Percentiles rank a stretch among this genome's conserved stretches.
phyloP scores from a whole-genome alignment of 371 early-diverging fungal genomes.

The Syncephalastrum contaminatum region DNA sequence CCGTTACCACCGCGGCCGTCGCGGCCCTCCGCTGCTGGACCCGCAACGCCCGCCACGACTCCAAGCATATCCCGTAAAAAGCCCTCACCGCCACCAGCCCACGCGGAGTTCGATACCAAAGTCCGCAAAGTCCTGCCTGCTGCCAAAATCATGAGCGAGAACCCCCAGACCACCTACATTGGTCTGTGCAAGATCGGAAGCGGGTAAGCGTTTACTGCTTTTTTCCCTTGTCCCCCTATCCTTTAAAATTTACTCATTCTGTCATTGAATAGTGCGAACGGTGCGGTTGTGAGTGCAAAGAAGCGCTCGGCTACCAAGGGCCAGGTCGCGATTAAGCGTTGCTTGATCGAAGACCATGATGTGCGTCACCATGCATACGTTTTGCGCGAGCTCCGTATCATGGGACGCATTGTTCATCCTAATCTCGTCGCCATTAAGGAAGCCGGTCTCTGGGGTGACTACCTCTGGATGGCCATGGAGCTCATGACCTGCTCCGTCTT shows the following conservation, averaged over 20 bases:
- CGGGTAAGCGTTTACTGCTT: slow-evolving; percentile 26
- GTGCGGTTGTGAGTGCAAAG: slow-evolving; percentile 30
- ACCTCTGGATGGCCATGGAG: slow-evolving; percentile 56
- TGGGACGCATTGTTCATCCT: slow-evolving; percentile 42
- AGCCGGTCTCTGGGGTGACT: slow-evolving; percentile 42
- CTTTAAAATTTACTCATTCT: slow-evolving; percentile 4
- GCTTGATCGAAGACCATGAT: slow-evolving; percentile 49
- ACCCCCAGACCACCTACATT: slow-evolving; percentile 39
- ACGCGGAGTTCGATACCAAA: slow-evolving; percentile 45
- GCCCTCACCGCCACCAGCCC: slow-evolving; percentile 15
- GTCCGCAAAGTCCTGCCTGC: slow-evolving; percentile 45
- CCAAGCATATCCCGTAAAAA: too few relatives aligned
- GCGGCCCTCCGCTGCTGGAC: slow-evolving; percentile 25
- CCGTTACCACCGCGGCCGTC: slow-evolving; percentile 47
- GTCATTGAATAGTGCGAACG: slow-evolving; percentile 24
- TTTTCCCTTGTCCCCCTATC: neutral
- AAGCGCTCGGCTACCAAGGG: slow-evolving; percentile 20
- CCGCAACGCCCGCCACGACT: neutral
- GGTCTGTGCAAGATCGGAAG: slow-evolving; percentile 46
- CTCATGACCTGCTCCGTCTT: slow-evolving; percentile 53
- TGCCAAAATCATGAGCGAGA: slow-evolving; percentile 40
- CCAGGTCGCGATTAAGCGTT: slow-evolving; percentile 52
- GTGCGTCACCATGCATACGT: slow-evolving; percentile 45
- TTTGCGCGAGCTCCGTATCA: slow-evolving; percentile 46
- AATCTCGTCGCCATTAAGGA: slow-evolving; percentile 42